phyloP scores from a whole-genome alignment of 116 monocot species.

The Papilionanthe hybrid region DNA sequence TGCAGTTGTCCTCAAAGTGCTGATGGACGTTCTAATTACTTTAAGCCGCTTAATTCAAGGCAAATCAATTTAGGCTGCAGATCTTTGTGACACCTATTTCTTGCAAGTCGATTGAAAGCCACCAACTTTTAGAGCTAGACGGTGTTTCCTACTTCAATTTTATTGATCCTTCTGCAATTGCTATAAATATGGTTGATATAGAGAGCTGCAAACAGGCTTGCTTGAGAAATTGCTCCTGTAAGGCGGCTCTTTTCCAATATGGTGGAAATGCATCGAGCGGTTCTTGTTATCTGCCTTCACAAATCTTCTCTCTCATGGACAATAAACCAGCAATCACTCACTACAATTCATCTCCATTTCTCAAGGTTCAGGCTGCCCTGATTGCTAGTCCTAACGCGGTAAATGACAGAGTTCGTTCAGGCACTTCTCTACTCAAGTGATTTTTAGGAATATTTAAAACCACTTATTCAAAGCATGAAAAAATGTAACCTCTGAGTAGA shows the following conservation, averaged over 20 bases:
- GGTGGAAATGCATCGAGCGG: slow-evolving; percentile 12
- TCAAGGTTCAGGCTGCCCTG: background rate
- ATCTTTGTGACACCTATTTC: slow-evolving; percentile 20
- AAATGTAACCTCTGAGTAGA: too few relatives aligned
- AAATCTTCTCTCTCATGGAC: slow-evolving; percentile 10
- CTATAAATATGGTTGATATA: background rate
- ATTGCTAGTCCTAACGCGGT: background rate
- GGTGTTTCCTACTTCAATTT: slow-evolving; percentile 47
- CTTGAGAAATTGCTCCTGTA: slow-evolving; percentile 43
- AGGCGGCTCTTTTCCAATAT: slow-evolving; percentile 28
- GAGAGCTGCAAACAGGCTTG: slow-evolving; percentile 44
- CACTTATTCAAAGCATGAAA: too few relatives aligned
- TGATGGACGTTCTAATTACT: slow-evolving; percentile 6
- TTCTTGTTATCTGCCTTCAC: slow-evolving; percentile 15
- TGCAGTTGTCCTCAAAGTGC: slow-evolving; percentile 34
- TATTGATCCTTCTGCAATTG: background rate
- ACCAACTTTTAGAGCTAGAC: slow-evolving; percentile 20
- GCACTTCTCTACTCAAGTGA: background rate
- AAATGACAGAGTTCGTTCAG: background rate
- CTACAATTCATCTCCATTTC: slow-evolving; percentile 1
- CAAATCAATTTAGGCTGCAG: slow-evolving; percentile 31
- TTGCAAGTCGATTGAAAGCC: slow-evolving; percentile 25
- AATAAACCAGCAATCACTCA: background rate
- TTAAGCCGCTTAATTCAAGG: slow-evolving; percentile 8
- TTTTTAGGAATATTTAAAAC: too few relatives aligned